Evolutionary conservation across 257 asterid species (phyloP), one percentile per base, ranked within the genome.

Genomic region (Fraxinus quadrangulata): DNA sequence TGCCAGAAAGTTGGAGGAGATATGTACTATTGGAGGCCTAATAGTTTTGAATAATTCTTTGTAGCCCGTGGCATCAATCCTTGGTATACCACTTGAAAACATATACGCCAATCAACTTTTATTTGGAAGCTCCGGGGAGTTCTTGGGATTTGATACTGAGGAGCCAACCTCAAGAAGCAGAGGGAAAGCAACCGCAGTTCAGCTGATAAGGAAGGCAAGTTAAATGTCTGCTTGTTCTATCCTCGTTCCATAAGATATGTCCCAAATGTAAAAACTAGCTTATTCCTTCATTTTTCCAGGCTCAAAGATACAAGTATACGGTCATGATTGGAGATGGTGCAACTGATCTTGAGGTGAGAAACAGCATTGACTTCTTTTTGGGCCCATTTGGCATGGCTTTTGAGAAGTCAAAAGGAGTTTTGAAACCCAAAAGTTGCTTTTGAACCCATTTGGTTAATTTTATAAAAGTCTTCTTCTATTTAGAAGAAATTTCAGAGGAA

Each of bases 301-400:
- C 76, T 34, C 79, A 74, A 70, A 92, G 93, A 73, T 91, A 85
- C 88, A 86, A 84, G 77, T 87, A 89, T 37, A 11, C 92, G 56
- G 93, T 92, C 87, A 95, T 95, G 98, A 88, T 95, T 81, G 99
- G 99, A 70, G 99, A 95, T 83, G 99, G 99, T 47, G 99, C 98
- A 71, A 92, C 99, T 61, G 98, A 95, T 88, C 94, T 92, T 63
- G 98, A 95, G 93, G 99, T 95, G 37, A 88, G 84, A 78, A 70
- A 78, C 42, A 21, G 28, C 4, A 21, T 26, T 59, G 13, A 31
- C 69, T 14, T 30, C 31, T 73, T 31, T 8, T 13, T 11, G 14
- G 47, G 47, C 47, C 47, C 14, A 11, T 40, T 40, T 9, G 47
- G 47, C 47, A 40, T 2, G 11, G 2, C 14, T 40, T 40, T 0